Evolutionary conservation across 345 rosid genomes (phyloP).

Genomic region (Ricinus communis): DNA sequence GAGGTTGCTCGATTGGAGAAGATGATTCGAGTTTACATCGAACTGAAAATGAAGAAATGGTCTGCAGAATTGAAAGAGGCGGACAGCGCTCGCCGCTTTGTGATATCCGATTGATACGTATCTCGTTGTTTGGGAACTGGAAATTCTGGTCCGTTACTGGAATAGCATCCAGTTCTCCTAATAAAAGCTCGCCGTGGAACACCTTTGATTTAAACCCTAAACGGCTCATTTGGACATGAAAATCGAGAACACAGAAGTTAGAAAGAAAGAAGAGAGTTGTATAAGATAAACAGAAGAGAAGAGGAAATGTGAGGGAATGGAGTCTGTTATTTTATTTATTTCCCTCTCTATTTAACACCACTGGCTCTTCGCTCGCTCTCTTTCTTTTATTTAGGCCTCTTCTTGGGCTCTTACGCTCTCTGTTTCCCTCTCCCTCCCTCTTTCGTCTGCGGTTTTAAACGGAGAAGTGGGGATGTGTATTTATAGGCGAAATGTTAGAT

Average conservation of each 20-base stretch:
- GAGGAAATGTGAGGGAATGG: slow-evolving; percentile 24
- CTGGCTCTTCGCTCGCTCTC: slow-evolving; percentile 26
- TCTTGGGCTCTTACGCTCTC: slow-evolving; percentile 12
- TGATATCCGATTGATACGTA: slow-evolving; percentile 78
- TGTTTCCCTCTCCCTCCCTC: slow-evolving; percentile 24
- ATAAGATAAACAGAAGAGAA: not conserved
- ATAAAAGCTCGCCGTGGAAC: slow-evolving; percentile 66
- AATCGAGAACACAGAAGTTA: not conserved
- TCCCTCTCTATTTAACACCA: slow-evolving; percentile 5
- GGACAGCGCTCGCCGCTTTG: slow-evolving; percentile 88
- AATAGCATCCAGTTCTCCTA: slow-evolving; percentile 80
- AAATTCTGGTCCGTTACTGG: slow-evolving; percentile 53
- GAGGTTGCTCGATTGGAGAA: slow-evolving; percentile 51
- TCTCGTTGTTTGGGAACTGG: slow-evolving; percentile 87
- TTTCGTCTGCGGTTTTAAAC: slow-evolving; percentile 10
- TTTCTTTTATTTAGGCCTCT: not conserved
- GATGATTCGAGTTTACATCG: slow-evolving; percentile 90
- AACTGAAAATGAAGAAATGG: slow-evolving; percentile 76
- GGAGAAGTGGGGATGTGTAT: not conserved
- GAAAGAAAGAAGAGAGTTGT: not conserved
- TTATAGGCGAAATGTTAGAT: slow-evolving; percentile 37
- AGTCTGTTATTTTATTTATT: slow-evolving; percentile 15
- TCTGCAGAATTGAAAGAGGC: slow-evolving; percentile 86
- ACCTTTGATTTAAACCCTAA: slow-evolving; percentile 81
- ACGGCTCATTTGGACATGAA: slow-evolving; percentile 50